These are phyloP conservation scores for Emydomyces testavorans DNA, from an alignment of 2,329 filamentous ascomycete genomes.

Conservation along the genomic window DNA sequence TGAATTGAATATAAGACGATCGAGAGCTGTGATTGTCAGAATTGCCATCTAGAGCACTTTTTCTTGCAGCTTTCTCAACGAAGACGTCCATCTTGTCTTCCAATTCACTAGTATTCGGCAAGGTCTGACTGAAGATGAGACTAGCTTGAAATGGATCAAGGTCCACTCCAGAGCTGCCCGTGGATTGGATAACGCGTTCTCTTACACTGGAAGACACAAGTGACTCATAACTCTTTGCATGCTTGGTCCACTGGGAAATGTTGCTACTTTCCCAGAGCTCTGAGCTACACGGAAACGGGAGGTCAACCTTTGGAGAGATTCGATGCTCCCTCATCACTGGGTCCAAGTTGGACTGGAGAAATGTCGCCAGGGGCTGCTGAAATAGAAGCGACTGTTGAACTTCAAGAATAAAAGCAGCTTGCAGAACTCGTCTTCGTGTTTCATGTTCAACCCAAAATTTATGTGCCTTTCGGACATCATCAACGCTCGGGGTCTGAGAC, in stretches of 20 bases:
- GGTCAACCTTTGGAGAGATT: slow-evolving; percentile 16
- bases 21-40: neutral
- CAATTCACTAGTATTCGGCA: slow-evolving; percentile 13
- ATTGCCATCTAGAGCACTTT: neutral
- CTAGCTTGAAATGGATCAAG: slow-evolving; percentile 20
- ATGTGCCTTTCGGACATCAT: slow-evolving; percentile 23
- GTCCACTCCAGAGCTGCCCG: neutral
- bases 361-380: slow-evolving; percentile 23
- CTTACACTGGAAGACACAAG: slow-evolving; percentile 16
- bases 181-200: slow-evolving; percentile 11
- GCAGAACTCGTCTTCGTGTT: slow-evolving; percentile 26
- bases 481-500: slow-evolving; percentile 17
- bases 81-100: slow-evolving; percentile 14
- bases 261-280: slow-evolving; percentile 25
- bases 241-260: slow-evolving; percentile 21
- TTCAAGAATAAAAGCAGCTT: slow-evolving; percentile 27
- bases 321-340: slow-evolving; percentile 9
- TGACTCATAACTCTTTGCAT: slow-evolving; percentile 16
- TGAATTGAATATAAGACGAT: slow-evolving; percentile 19
- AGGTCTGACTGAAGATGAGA: slow-evolving; percentile 19
- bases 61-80: slow-evolving; percentile 11
- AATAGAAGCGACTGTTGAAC: slow-evolving; percentile 25
- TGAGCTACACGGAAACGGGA: slow-evolving; percentile 26
- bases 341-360: slow-evolving; percentile 19
- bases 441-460: slow-evolving; percentile 30